A percentile compares a stretch with the other conserved stretches of the same genome.
These are phyloP conservation scores for Catenaria anguillulae DNA, from an alignment of 371 early-diverging fungal species.

Conservation along the genomic window DNA sequence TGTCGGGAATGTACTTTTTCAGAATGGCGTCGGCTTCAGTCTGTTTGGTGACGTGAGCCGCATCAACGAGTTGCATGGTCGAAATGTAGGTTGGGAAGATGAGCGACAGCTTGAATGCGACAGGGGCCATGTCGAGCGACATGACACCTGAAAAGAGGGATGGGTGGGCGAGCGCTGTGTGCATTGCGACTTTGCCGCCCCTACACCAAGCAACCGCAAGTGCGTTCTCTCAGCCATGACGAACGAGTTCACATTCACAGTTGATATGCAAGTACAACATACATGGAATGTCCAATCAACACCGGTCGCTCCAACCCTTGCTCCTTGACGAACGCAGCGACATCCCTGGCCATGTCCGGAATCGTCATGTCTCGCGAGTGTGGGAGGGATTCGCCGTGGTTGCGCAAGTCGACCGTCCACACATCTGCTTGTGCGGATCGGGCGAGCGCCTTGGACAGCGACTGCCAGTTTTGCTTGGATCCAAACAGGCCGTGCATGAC, in stretches of 20 bases:
- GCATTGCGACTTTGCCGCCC: conserved; percentile 85
- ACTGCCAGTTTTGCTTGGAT: conserved; percentile 84
- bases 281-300: conserved; percentile 78
- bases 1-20: conserved; percentile 14
- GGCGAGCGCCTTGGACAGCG: conserved; percentile 58
- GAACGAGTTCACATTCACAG: not conserved
- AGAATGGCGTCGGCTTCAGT: conserved; percentile 60
- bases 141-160: conserved; percentile 45
- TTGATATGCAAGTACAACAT: not conserved
- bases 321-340: conserved; percentile 43
- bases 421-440: conserved; percentile 40
- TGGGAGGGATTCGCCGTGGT: conserved; percentile 71
- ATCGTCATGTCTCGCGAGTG: conserved; percentile 54
- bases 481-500: conserved; percentile 88
- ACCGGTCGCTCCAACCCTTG: conserved; percentile 35
- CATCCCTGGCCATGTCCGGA: conserved; percentile 59
- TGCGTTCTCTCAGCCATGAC: too few relatives aligned
- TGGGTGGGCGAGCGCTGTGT: conserved; percentile 44
- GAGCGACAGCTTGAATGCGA: conserved; percentile 21
- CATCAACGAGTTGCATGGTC: conserved; percentile 54
- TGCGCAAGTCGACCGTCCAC: conserved; percentile 67
- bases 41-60: conserved; percentile 32
- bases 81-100: conserved; percentile 43
- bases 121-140: conserved; percentile 78
- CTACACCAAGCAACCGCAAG: conserved; percentile 15